phyloP scores from a whole-genome alignment of 2,329 filamentous ascomycete genomes.

The Neonectria sp. region DNA sequence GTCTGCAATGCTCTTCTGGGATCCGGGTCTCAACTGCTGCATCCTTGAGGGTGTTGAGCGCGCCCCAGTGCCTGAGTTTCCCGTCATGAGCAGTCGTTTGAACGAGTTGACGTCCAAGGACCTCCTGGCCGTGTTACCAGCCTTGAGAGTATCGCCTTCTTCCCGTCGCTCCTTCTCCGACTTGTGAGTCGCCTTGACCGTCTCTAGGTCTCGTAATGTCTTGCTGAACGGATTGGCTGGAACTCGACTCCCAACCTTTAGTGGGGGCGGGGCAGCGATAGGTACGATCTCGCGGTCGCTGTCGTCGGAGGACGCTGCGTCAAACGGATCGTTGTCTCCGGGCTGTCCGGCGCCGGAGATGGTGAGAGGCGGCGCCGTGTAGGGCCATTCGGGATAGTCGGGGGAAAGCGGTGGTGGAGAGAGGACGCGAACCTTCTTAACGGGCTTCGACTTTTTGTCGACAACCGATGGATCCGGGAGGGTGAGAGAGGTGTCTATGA shows the following conservation, averaged over 20 bases:
- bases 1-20: conserved; percentile 28
- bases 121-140: conserved; percentile 53
- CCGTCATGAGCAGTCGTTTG: conserved; percentile 82
- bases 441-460: conserved; percentile 65
- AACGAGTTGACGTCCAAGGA: conserved; percentile 85
- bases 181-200: conserved; percentile 50
- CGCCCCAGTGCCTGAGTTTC: conserved; percentile 62
- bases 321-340: conserved; percentile 53
- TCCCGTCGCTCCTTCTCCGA: conserved; percentile 50
- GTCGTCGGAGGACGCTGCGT: conserved; percentile 46
- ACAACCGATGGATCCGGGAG: conserved; percentile 51
- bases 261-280: conserved; percentile 44
- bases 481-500: conserved; percentile 48
- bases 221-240: conserved; percentile 67
- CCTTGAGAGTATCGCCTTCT: conserved; percentile 52
- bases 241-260: conserved; percentile 36
- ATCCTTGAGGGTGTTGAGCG: conserved; percentile 19
- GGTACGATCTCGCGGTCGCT: conserved; percentile 47
- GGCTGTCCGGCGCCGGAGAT: conserved; percentile 46
- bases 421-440: conserved; percentile 78
- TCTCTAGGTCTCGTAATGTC: conserved; percentile 67
- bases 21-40: conserved; percentile 28
- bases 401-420: conserved; percentile 75
- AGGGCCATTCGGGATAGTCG: conserved; percentile 61
- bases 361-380: conserved; percentile 49